Evolutionary conservation across 164 flowering plant species (phyloP), one percentile per base, ranked within the genome.

Genomic region (Aristolochia fimbriata): DNA sequence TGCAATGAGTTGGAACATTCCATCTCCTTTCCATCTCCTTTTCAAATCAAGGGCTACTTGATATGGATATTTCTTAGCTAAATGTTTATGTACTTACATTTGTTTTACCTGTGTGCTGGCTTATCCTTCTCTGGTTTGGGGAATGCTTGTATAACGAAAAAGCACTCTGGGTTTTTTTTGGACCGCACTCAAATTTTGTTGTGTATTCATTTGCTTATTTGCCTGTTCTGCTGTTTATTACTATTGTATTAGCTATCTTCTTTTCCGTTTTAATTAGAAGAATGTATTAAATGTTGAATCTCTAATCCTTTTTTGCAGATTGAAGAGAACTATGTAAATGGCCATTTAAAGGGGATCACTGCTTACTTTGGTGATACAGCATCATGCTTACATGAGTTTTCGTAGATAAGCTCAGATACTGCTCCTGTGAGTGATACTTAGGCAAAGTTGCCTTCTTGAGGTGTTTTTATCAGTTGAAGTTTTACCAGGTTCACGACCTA

Each of bases 341-440:
- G 70, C 43, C 45, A 60, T 13, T 64, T 72, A 15, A 83, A 83
- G 65, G 84, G 80, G 12, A 64, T 75, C 57, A 80, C 87, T 53
- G 80, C 71, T 15, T 83, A 77, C 67, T 83, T 80, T 72, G 81
- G 87, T 20, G 65, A 49, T 22, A 57, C 63, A 55, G 77, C 78
- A 52, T 37, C 43, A 37, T 6, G 43, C 8, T 37, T 37, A 37
- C 43, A 37, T 37, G 43, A 37, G 12, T 37, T 37, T 3, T 3
- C 43, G 9, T 37, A 37, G 43, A 37, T 7, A 37, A 37, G 43
- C 11, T 37, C 12, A 37, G 43, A 7, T 37, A 37, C 12, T 37
- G 43, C 43, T 22, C 15, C 7, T 55, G 17, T 16, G 12, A 37
- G 43, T 37, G 43, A 37, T 37, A 6, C 43, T 37, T 37, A 37